Percentiles rank a stretch among this genome's conserved stretches.
phyloP scores from a whole-genome alignment of 23 red algal genomes.

The Gracilaria vermiculophylla region DNA sequence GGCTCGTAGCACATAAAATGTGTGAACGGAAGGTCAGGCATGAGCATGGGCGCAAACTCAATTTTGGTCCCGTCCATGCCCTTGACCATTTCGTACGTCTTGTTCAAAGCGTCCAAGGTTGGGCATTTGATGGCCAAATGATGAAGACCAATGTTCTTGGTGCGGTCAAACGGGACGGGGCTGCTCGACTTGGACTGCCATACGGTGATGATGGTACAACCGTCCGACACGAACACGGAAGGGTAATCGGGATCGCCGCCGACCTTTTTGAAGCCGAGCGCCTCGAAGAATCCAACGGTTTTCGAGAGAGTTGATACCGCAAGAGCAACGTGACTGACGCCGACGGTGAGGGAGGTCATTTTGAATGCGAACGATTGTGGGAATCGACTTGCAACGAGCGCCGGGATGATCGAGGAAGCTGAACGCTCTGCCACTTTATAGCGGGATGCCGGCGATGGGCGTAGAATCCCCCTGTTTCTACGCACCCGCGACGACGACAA shows the following conservation, averaged over 20 bases:
- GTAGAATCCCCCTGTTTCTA: too few relatives aligned
- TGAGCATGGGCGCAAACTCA: background rate
- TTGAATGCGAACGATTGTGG: background rate
- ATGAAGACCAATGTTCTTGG: background rate
- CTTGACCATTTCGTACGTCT: background rate
- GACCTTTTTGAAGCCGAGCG: background rate
- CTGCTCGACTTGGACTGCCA: background rate
- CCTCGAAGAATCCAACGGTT: background rate
- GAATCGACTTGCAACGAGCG: background rate
- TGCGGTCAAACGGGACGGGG: background rate
- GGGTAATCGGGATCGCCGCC: background rate
- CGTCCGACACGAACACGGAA: slow-evolving; percentile 1
- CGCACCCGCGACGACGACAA: too few relatives aligned
- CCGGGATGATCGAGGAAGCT: too few relatives aligned
- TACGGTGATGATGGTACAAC: background rate
- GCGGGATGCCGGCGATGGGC: too few relatives aligned
- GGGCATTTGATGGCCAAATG: slow-evolving; percentile 1
- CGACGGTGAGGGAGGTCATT: background rate
- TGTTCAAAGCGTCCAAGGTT: background rate
- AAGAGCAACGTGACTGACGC: background rate
- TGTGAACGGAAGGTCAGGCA: background rate
- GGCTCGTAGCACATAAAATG: slow-evolving; percentile 24
- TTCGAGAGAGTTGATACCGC: background rate
- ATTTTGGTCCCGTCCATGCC: background rate
- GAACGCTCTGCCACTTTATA: too few relatives aligned